phyloP scores from a whole-genome alignment of 2,329 filamentous ascomycete genomes.

The Penicillium sp. region DNA sequence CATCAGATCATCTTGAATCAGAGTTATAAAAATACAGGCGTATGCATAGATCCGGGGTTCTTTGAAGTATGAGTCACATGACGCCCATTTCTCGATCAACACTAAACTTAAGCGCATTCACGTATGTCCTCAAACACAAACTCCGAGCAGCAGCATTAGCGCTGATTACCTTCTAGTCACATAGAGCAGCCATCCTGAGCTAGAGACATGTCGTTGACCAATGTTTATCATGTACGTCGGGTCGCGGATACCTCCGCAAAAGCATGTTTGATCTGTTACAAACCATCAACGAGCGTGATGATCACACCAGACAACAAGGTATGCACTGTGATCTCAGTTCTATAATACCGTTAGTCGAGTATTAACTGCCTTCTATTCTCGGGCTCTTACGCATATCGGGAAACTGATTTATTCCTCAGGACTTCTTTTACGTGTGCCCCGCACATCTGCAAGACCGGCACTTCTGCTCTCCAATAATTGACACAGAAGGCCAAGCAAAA shows the following conservation, averaged over 20 bases:
- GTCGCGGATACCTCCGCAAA: slow-evolving; percentile 83
- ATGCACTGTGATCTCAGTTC: neutral
- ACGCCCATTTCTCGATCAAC: slow-evolving; percentile 2
- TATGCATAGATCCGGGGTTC: neutral
- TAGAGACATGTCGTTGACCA: slow-evolving; percentile 54
- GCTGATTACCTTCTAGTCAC: neutral
- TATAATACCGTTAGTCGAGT: neutral
- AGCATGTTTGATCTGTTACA: slow-evolving; percentile 88
- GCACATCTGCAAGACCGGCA: slow-evolving; percentile 77
- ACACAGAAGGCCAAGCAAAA: slow-evolving; percentile 43
- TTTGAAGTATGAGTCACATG: slow-evolving; percentile 21
- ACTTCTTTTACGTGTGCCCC: slow-evolving; percentile 90
- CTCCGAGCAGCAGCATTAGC: neutral
- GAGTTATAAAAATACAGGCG: neutral
- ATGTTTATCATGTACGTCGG: slow-evolving; percentile 79
- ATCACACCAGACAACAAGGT: slow-evolving; percentile 90
- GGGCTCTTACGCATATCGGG: neutral
- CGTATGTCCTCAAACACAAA: neutral
- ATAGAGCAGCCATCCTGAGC: no score
- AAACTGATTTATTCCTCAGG: slow-evolving; percentile 46
- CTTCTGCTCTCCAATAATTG: slow-evolving; percentile 65
- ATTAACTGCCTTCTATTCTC: neutral
- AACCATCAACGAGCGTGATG: slow-evolving; percentile 79
- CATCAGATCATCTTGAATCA: neutral
- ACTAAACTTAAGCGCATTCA: slow-evolving; percentile 9